phyloP scores from a whole-genome alignment of 2,329 filamentous ascomycete genomes.

The Diaporthe eres region DNA sequence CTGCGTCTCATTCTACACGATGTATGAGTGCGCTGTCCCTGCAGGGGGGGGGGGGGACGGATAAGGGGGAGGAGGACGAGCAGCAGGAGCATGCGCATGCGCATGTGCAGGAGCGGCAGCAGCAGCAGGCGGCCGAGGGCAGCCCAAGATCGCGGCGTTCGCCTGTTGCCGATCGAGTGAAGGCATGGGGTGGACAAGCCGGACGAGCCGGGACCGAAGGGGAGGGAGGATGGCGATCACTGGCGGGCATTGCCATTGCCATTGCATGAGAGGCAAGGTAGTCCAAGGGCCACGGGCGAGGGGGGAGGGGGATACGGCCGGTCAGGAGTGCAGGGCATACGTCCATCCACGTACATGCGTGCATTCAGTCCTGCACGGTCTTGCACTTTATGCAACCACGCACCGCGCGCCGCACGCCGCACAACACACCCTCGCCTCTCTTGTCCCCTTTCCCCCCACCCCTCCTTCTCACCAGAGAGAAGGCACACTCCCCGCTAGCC shows the following conservation, averaged over 20 bases:
- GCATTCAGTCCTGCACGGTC: conserved; percentile 14
- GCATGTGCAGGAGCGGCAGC: conserved; percentile 11
- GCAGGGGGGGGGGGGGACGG: not conserved
- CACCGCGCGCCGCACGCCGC: conserved; percentile 26
- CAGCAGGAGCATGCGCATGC: not conserved
- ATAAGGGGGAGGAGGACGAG: not conserved
- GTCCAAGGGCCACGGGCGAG: not conserved
- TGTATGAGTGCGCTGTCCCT: conserved; percentile 7
- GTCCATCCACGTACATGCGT: conserved; percentile 5
- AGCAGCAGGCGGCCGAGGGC: conserved; percentile 23
- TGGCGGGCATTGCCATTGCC: conserved; percentile 16
- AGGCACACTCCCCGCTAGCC: not conserved
- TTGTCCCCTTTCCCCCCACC: not conserved
- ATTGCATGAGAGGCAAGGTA: conserved; percentile 33
- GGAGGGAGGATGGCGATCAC: conserved; percentile 25
- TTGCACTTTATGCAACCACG: conserved; percentile 27
- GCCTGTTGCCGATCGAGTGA: conserved; percentile 37
- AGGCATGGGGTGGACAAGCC: not conserved
- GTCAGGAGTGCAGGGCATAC: conserved; percentile 25
- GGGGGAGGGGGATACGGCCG: conserved; percentile 13
- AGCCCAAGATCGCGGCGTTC: conserved; percentile 24
- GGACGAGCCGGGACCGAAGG: conserved; percentile 9
- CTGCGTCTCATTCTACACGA: conserved; percentile 1
- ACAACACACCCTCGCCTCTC: conserved; percentile 29
- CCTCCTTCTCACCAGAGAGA: not conserved